These are phyloP conservation scores for Leccinellum albellum DNA, from an alignment of 768 basidiomycete genomes.

Conservation along the genomic window DNA sequence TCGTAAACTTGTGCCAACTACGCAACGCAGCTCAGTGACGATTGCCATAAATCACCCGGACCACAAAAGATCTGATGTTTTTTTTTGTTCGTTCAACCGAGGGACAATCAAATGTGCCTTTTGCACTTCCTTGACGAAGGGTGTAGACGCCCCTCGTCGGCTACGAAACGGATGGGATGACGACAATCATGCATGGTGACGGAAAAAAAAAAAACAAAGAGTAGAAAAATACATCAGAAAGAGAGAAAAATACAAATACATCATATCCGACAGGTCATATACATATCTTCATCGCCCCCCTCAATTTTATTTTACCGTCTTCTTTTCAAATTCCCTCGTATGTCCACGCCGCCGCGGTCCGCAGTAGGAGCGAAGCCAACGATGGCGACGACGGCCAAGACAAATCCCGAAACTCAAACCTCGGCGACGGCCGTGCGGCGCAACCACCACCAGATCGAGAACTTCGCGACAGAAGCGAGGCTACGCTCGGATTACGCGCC, in stretches of 20 bases:
- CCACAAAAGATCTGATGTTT: no score
- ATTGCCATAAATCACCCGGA: neutral
- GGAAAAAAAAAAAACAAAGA: neutral
- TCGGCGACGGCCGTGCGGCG: neutral
- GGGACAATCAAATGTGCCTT: no score
- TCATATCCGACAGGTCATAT: neutral
- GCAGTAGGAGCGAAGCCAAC: neutral
- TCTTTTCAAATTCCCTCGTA: neutral
- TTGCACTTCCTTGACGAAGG: neutral
- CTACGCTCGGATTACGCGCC: conserved; percentile 12
- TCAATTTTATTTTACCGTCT: neutral
- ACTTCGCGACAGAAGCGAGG: conserved; percentile 13
- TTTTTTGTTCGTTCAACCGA: no score
- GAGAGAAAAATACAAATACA: neutral
- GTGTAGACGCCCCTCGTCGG: no score
- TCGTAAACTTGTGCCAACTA: no score
- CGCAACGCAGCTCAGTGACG: no score
- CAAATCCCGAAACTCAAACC: conserved; percentile 7
- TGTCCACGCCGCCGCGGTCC: neutral
- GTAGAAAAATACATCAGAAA: no score
- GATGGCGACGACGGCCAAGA: neutral
- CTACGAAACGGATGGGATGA: neutral
- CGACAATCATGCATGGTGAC: neutral
- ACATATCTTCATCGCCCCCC: neutral
- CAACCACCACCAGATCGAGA: neutral